Evolutionary conservation across 2,329 filamentous ascomycete genomes (phyloP).

Genomic region (Trichoderma sp.): DNA sequence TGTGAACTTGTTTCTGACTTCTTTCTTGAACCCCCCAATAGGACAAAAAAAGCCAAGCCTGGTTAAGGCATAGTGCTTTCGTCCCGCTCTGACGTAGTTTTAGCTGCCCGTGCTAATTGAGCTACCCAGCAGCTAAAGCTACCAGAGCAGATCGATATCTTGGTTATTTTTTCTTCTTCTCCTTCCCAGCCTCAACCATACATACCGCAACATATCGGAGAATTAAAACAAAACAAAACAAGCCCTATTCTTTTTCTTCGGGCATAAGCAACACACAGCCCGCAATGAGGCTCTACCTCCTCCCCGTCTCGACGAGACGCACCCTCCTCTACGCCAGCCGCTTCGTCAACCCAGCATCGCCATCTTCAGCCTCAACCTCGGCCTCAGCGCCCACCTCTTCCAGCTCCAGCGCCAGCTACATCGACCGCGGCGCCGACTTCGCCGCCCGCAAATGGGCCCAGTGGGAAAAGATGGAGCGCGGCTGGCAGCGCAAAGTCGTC

Average conservation of each 20-base stretch:
- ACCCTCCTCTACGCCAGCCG: conserved; percentile 91
- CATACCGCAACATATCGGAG: background rate
- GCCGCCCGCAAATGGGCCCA: conserved; percentile 76
- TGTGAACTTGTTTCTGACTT: background rate
- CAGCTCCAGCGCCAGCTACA: conserved; percentile 43
- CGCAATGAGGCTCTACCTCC: conserved; percentile 86
- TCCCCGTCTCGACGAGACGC: conserved; percentile 88
- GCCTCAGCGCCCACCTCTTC: background rate
- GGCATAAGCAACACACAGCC: background rate
- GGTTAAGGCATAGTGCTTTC: background rate
- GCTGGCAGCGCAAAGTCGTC: conserved; percentile 88
- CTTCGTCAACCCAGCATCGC: conserved; percentile 50
- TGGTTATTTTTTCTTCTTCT: background rate
- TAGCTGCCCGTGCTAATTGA: background rate
- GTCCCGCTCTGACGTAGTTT: background rate
- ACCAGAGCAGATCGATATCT: background rate
- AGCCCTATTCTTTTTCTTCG: background rate
- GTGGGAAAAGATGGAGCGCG: conserved; percentile 82
- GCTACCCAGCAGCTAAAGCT: background rate
- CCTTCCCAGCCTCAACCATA: background rate
- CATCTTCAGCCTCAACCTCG: background rate
- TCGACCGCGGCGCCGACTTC: conserved; percentile 70
- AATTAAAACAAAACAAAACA: background rate
- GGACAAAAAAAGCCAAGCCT: background rate
- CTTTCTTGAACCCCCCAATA: background rate